phyloP scores from a whole-genome alignment of 2,329 filamentous ascomycete genomes.

The Scolecobasidium constrictum region DNA sequence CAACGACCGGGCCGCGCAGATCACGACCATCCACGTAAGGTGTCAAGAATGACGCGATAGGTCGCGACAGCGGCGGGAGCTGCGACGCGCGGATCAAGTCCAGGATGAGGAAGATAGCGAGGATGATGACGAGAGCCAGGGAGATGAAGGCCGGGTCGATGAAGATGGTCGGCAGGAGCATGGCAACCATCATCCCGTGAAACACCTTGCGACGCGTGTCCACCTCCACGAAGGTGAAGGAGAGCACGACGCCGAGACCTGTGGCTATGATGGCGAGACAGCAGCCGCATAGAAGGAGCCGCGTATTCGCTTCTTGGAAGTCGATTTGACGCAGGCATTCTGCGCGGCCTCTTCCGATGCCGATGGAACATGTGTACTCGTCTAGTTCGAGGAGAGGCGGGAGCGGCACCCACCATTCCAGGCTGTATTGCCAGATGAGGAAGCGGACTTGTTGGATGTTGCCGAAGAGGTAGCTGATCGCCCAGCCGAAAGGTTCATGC shows the following conservation, averaged over 20 bases:
- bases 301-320: slow-evolving; percentile 68
- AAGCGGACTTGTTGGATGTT: slow-evolving; percentile 63
- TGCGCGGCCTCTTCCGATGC: slow-evolving; percentile 6
- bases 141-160: slow-evolving; percentile 77
- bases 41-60: slow-evolving; percentile 74
- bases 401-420: slow-evolving; percentile 67
- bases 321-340: slow-evolving; percentile 45
- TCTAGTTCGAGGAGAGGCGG: slow-evolving; percentile 35
- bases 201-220: slow-evolving; percentile 96
- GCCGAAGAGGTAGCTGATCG: slow-evolving; percentile 77
- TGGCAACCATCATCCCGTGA: slow-evolving; percentile 95
- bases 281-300: slow-evolving; percentile 67
- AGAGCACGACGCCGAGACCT: slow-evolving; percentile 66
- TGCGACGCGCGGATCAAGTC: slow-evolving; percentile 86
- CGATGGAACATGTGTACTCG: background rate
- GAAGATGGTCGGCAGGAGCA: slow-evolving; percentile 81
- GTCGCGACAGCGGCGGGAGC: slow-evolving; percentile 77
- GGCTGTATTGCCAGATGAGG: slow-evolving; percentile 54
- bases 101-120: slow-evolving; percentile 77
- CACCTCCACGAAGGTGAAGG: slow-evolving; percentile 73
- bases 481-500: slow-evolving; percentile 85
- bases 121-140: slow-evolving; percentile 65
- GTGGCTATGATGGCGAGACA: slow-evolving; percentile 57
- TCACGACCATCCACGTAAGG: slow-evolving; percentile 94
- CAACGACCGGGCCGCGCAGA: slow-evolving; percentile 83